Conservation (phyloP, 345 rosid species). For the Erysimum cheiranthoides region DNA sequence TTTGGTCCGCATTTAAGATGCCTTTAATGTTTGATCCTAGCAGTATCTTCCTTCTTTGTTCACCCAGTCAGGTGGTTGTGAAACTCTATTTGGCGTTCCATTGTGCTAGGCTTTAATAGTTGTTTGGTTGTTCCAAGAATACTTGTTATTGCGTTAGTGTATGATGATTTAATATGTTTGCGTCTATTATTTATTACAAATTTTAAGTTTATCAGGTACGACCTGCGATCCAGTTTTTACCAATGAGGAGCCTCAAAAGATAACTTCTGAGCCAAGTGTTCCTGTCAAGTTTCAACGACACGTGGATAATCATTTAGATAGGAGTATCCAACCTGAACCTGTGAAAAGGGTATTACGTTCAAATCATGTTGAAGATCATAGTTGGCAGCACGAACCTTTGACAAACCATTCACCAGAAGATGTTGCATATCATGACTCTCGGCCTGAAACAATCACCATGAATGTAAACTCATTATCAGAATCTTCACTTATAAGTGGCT, state of each 20-base stretch:
- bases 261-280: conserved; percentile 52
- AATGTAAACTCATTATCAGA: conserved; percentile 56
- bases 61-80: conserved; percentile 27
- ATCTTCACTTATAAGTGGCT: conserved; percentile 34
- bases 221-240: conserved; percentile 56
- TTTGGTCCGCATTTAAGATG: conserved; percentile 29
- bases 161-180: conserved; percentile 26
- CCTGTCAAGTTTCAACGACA: conserved; percentile 51
- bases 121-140: conserved; percentile 16
- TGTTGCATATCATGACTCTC: conserved; percentile 51
- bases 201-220: conserved; percentile 78
- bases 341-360: conserved; percentile 40
- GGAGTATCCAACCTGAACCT: conserved; percentile 50
- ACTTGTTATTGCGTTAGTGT: conserved; percentile 21
- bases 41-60: conserved; percentile 35
- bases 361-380: conserved; percentile 37
- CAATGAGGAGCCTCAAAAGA: conserved; percentile 55
- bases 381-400: conserved; percentile 36
- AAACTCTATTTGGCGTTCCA: conserved; percentile 19
- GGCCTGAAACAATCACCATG: conserved; percentile 42
- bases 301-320: conserved; percentile 37
- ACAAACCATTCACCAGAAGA: conserved; percentile 53
- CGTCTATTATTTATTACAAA: conserved; percentile 66
- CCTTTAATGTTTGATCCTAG: conserved; percentile 32
- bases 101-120: conserved; percentile 28